Evolutionary conservation across 2,329 filamentous ascomycete genomes (phyloP), one percentile per base, ranked within the genome.

Genomic region (Chrysoporthe puriensis): DNA sequence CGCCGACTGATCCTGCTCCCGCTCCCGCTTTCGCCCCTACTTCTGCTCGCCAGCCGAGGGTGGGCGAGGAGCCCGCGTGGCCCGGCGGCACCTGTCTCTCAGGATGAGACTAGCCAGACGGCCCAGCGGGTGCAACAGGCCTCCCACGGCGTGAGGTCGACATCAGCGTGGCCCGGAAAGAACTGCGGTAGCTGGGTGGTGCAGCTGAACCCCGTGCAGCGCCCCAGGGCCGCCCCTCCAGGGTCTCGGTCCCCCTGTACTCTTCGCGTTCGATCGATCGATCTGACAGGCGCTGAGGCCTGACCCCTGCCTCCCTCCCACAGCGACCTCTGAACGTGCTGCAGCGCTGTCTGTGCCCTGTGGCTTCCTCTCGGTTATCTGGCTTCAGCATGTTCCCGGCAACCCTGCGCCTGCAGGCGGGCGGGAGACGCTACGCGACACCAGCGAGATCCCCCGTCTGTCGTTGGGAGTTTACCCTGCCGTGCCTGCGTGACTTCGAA

Each of bases 321-420:
- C 50, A 36, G 32, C n/a, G 4, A 36, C 16, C 14, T 57, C 2
- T 21, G 46, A 54, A 34, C 34, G 54, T 6, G 26, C 61, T 40
- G 48, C 46, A 32, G n/a, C 46, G 26, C 34, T 63, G 62, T 44
- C 62, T 57, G 40, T 44, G 26, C 26, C 50, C 57, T 60, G 64
- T 68, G 62, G 66, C 66, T 65, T 62, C 36, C 42, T 44, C 66
- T 68, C 66, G 66, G 57, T 57, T 66, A 68, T 68, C 66, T 68
- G 42, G 62, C 61, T 54, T 66, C 66, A 68, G 66, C 66, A 68
- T 66, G 62, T 57, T 66, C 57, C 66, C 66, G 66, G 52, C 43
- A 48, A 65, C 66, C 66, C 66, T 66, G 36, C n/a, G 58, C 64
- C 64, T 66, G 64, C 64, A 60, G 44, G 36, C 36, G 26, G 48